Base-by-base conservation (phyloP, 495 filamentous ascomycete species). In the Penicillium coprophilum region DNA sequence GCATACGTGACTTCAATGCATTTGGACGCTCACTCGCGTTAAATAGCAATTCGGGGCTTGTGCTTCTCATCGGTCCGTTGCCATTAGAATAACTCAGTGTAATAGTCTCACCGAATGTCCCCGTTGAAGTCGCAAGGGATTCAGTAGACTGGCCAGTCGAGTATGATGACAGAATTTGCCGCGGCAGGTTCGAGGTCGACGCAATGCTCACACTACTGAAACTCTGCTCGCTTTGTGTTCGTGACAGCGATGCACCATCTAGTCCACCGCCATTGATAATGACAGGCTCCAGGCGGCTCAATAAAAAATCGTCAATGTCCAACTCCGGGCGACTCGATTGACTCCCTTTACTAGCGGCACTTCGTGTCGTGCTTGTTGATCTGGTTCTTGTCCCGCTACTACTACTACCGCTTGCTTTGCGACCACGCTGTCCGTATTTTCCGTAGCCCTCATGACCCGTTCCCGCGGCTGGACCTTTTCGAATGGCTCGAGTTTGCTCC, bases 401-500 rank as follows among this genome's bases (percentile, higher is more conserved):
- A 57, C 74, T 82, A 57, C 78, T 72, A 51, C 74, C 70, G 43
- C 80, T 82, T 43, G 77, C 47, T 56, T 72, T 79, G 21, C 79
- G 70, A 20, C 74, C 81, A 45, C 73, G 74, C 48, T 74, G 71
- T 28, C 70, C 81, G 78, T 83, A 95, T 65, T 83, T 87, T 8
- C 92, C 91, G 68, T 97, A 97, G 43, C 93, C 94, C 75, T 97
- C 94, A 70, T 97, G 91, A 2, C 94, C 94, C 31, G 95, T 99
- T 32, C 94, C 95, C 28, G 94, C 94, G 6, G 80, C 82, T 17
- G 94, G 94, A 0, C 94, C 95, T 71, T 93, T 96, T 51, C 88
- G 84, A 13, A 71, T 38, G 6, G 75, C 54, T 59, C 84, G 88
- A 20, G 84, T 79, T 30, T 76, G 79, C 51, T 85, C 82, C 3